Evolutionary conservation across 768 basidiomycete species (phyloP).

Genomic region (Leucogyrophana mollusca): DNA sequence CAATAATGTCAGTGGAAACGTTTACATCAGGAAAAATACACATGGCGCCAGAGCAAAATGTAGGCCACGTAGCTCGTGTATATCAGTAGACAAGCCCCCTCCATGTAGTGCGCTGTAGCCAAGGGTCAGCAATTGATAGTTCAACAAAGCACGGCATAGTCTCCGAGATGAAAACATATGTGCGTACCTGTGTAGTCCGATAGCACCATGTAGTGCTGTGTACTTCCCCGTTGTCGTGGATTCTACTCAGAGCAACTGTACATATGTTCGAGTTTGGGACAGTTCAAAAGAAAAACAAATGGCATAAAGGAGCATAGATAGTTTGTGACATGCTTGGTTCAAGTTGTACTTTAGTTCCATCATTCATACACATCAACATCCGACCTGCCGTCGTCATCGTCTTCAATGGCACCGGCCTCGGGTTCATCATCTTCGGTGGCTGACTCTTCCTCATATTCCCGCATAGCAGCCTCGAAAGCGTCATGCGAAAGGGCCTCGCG

Average conservation of each 20-base stretch:
- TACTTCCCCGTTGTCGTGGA: not conserved
- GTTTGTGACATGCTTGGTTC: too few species aligned
- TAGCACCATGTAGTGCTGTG: not conserved
- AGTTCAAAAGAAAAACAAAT: not conserved
- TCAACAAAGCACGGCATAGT: not conserved
- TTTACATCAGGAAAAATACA: conserved; percentile 1
- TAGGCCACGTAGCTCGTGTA: not conserved
- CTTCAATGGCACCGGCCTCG: too few species aligned
- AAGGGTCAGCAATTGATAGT: not conserved
- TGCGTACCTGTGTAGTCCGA: not conserved
- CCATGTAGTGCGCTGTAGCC: not conserved
- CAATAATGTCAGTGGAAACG: too few species aligned
- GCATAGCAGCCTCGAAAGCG: not conserved
- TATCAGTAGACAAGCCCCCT: not conserved
- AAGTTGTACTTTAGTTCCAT: too few species aligned
- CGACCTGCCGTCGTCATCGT: too few species aligned
- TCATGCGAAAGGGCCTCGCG: not conserved
- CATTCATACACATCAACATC: too few species aligned
- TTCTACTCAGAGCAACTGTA: not conserved
- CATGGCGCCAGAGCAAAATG: not conserved
- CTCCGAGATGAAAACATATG: not conserved
- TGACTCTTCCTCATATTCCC: not conserved
- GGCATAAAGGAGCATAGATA: too few species aligned
- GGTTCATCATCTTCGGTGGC: not conserved
- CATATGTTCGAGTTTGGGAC: not conserved